These are phyloP conservation scores for Pichia thaimueangensis DNA, from an alignment of 805 yeast genomes.

Conservation along the genomic window DNA sequence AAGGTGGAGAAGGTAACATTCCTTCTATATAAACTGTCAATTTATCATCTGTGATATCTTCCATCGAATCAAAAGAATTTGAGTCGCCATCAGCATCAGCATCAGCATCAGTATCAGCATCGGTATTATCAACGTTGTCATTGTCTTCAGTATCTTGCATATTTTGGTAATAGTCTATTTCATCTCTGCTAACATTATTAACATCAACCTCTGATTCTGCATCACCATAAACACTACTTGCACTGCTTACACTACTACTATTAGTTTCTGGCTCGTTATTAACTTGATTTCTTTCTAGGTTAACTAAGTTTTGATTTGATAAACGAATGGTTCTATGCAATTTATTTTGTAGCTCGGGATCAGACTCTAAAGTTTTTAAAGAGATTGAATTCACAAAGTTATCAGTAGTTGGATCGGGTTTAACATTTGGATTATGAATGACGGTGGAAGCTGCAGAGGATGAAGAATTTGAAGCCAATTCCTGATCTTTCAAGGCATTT, in stretches of 20 bases:
- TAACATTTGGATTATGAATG: slow-evolving; percentile 16
- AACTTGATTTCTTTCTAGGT: no score
- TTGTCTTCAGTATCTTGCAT: not conserved
- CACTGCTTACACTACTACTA: not conserved
- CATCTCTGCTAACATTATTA: not conserved
- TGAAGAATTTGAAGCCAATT: slow-evolving; percentile 19
- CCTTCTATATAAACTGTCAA: slow-evolving; percentile 38
- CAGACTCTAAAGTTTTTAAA: slow-evolving; percentile 23
- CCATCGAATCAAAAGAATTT: slow-evolving; percentile 17
- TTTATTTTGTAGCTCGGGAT: slow-evolving; percentile 12
- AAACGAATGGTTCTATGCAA: slow-evolving; percentile 5
- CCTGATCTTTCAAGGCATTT: slow-evolving; percentile 2
- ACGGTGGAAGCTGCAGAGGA: slow-evolving; percentile 27
- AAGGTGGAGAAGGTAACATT: slow-evolving; percentile 56
- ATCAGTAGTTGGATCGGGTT: not conserved
- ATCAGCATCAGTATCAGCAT: slow-evolving; percentile 2
- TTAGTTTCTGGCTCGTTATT: no score
- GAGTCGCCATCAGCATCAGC: slow-evolving; percentile 22
- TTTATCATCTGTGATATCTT: slow-evolving; percentile 19
- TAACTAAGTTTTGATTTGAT: no score
- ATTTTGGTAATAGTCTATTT: slow-evolving; percentile 1
- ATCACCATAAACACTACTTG: not conserved
- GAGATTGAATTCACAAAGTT: not conserved
- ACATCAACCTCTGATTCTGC: no score
- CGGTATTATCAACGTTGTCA: not conserved